Base-by-base conservation (phyloP, 2,329 filamentous ascomycete species). In the Achaetomium macrosporum region DNA sequence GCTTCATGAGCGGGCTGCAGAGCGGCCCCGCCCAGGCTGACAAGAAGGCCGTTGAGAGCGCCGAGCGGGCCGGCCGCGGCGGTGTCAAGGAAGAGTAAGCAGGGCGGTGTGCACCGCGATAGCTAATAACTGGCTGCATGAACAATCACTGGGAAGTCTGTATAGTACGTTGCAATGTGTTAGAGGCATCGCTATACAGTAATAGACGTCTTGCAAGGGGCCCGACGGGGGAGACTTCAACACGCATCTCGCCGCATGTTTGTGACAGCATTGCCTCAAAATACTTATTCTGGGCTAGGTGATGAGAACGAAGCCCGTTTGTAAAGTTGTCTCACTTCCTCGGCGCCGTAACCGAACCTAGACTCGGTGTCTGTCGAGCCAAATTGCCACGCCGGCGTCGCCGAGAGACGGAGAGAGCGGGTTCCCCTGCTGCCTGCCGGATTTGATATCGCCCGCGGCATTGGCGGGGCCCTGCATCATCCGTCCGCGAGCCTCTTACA, bases 1-100 rank as follows among this genome's bases (percentile, higher is more conserved):
- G 91, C 49, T 81, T 97, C 70, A 90, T 95, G 87, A 83, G 82
- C 62, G 83, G 84, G 57, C 81, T 91, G 70, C 81, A 85, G 72
- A 81, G 81, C 60, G 81, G 81, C 30, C 79, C 87, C 62, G 82
- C 87, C 62, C 90, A 95, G 80, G 95, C 88, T 69, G 93, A 99
- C 72, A 90, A 92, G 81, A 90, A 92, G 75, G 84, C 87, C 52
- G 81, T 96, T 44, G 88, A 90, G 75, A 80, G 82, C 47, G 85
- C 84, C 50, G 88, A 92, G 78, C 87, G 87, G 68, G 78, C 85
- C 51, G 85, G 85, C 58, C 79, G 82, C 57, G 84, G 84, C 53
- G 84, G 84, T 65, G 82, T 75, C 64, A 87, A 87, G 81, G 84
- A 87, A 70, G 84, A 87, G 74, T 87, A 83, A 67, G 25, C 25